Conservation (phyloP, 1,284 basidiomycete species). For the Ceratobasidium theobromae region DNA sequence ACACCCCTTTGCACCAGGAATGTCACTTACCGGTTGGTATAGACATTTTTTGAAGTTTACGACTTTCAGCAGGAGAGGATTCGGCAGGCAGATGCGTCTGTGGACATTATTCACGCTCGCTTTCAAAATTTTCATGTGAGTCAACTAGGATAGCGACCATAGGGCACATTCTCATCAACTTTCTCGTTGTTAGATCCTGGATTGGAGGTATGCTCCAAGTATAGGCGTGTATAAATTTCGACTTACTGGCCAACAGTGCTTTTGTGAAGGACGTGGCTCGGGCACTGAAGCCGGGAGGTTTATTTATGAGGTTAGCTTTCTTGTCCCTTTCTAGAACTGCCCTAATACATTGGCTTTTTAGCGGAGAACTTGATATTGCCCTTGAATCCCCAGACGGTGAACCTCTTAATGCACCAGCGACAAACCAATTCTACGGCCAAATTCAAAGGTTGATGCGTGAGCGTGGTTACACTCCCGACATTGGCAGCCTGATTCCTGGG, state of each 20-base stretch:
- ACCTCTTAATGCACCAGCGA: background rate
- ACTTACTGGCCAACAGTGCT: background rate
- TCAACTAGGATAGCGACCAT: background rate
- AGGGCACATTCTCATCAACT: background rate
- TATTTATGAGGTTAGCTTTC: slow-evolving; percentile 21
- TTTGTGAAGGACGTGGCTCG: slow-evolving; percentile 1
- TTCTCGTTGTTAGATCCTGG: slow-evolving; percentile 12
- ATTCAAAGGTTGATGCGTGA: background rate
- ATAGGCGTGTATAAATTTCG: background rate
- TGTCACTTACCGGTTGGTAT: too few species aligned
- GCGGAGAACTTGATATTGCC: slow-evolving; percentile 12
- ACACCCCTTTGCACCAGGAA: background rate
- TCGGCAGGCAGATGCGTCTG: background rate
- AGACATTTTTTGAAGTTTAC: slow-evolving; percentile 1
- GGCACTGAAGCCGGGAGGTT: slow-evolving; percentile 19
- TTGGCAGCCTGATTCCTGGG: background rate
- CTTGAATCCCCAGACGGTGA: background rate
- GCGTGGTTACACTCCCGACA: slow-evolving; percentile 17
- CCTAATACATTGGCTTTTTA: background rate
- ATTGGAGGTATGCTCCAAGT: slow-evolving; percentile 11
- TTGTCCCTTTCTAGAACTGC: background rate
- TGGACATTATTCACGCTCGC: slow-evolving; percentile 25
- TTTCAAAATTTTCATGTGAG: slow-evolving; percentile 31
- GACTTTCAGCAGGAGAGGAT: slow-evolving; percentile 25
- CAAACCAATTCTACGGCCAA: slow-evolving; percentile 3